These are phyloP conservation scores for Perilla frutescens DNA, from an alignment of 257 asterid genomes.

Conservation along the genomic window DNA sequence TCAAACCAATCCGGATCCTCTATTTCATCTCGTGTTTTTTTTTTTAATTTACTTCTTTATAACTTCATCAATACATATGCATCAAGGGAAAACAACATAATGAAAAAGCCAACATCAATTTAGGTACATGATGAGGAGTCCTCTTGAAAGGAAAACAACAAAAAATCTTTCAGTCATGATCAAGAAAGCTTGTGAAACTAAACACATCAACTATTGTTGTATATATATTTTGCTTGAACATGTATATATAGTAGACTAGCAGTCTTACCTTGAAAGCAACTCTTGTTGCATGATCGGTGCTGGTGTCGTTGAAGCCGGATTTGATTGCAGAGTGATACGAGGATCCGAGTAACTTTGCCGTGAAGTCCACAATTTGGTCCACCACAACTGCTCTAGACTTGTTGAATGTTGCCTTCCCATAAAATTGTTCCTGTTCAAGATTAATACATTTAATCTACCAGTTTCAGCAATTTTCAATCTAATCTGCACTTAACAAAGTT, in stretches of 20 bases:
- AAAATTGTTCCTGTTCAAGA: slow-evolving; percentile 64
- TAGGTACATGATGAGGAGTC: too few relatives aligned
- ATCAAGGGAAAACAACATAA: too few relatives aligned
- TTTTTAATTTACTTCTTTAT: too few relatives aligned
- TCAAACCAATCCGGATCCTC: too few relatives aligned
- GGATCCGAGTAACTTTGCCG: slow-evolving; percentile 47
- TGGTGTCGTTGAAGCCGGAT: slow-evolving; percentile 60
- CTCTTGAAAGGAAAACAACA: too few relatives aligned
- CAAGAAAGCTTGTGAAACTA: too few relatives aligned
- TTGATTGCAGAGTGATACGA: slow-evolving; percentile 49
- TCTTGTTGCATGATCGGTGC: slow-evolving; percentile 69
- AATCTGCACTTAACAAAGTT: neutral
- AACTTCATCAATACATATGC: too few relatives aligned
- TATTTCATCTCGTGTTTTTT: too few relatives aligned
- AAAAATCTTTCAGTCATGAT: too few relatives aligned
- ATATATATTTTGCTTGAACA: too few relatives aligned
- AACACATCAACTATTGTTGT: too few relatives aligned
- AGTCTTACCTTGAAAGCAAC: slow-evolving; percentile 77
- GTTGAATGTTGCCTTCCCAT: slow-evolving; percentile 54
- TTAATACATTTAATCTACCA: neutral
- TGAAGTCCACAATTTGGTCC: slow-evolving; percentile 47
- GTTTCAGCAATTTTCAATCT: slow-evolving; percentile 11
- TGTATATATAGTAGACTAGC: neutral
- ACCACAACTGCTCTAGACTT: slow-evolving; percentile 53
- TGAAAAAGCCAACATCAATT: too few relatives aligned